Evolutionary conservation across 192 early-diverging fungal species (phyloP).

Genomic region (Coemansia sp.): DNA sequence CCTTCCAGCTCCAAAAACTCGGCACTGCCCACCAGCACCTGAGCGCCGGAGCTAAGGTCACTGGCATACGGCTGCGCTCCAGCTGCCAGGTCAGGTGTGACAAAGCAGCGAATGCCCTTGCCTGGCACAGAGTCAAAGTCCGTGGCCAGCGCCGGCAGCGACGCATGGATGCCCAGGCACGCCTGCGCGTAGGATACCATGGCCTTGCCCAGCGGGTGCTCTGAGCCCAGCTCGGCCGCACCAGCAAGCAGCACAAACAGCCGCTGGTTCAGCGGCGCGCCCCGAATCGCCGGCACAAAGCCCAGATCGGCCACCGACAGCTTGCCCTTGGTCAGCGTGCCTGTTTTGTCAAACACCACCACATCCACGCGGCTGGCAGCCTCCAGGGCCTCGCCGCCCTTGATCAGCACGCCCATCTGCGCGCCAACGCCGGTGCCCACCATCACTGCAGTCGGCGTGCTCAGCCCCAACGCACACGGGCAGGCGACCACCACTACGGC

Average conservation of each 20-base stretch:
- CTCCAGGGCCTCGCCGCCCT: slow-evolving; percentile 86
- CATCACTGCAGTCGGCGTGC: slow-evolving; percentile 97
- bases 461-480: slow-evolving; percentile 93
- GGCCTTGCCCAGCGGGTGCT: slow-evolving; percentile 89
- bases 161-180: slow-evolving; percentile 20
- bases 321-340: slow-evolving; percentile 81
- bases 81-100: slow-evolving; percentile 31
- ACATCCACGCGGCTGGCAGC: slow-evolving; percentile 74
- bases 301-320: slow-evolving; percentile 59
- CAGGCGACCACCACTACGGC: slow-evolving; percentile 96
- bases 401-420: slow-evolving; percentile 91
- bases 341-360: slow-evolving; percentile 97
- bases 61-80: slow-evolving; percentile 7
- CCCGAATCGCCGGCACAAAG: slow-evolving; percentile 8
- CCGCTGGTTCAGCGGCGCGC: slow-evolving; percentile 38
- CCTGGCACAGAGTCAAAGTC: slow-evolving; percentile 70
- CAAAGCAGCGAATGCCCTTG: slow-evolving; percentile 61
- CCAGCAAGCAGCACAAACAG: slow-evolving; percentile 64
- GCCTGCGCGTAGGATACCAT: slow-evolving; percentile 59
- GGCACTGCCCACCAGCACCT: slow-evolving; percentile 72
- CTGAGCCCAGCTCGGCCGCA: slow-evolving; percentile 74
- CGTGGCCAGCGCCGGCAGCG: slow-evolving; percentile 44
- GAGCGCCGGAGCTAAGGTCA: slow-evolving; percentile 12
- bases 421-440: slow-evolving; percentile 97
- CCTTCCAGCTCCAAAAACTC: slow-evolving; percentile 55